Base-by-base conservation (phyloP, 1,284 basidiomycete genomes). In the Phylloporus gajari region DNA sequence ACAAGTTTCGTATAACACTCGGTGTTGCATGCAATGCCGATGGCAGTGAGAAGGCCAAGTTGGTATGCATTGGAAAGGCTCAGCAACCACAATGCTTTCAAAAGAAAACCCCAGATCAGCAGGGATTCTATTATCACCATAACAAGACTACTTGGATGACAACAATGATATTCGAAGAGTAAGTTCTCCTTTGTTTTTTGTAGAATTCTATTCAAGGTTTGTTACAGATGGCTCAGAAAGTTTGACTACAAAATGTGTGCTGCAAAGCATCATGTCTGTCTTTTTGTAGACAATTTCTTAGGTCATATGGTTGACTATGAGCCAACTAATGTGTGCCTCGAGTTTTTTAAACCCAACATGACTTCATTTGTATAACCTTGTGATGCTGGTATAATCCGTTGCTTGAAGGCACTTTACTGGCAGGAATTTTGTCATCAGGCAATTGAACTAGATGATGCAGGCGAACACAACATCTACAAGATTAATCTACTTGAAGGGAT, bases 281-380 rank as follows among this genome's bases (percentile, higher is more conserved):
- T 82, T 7, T 70, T 79, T 4, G 38, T 78, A 1, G 75, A 60
- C 32, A 73, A 73, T 19, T 73, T 73, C 25, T 65, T 65, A 5
- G 71, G 68, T 0, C 71, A 72, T n/a, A 15, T 1, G 0, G 38
- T 72, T 0, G 1, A 27, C 1, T 73, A 69, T 19, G 23, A 53
- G 3, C 71, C 65, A 40, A 7, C 5, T 0, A 46, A 74, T 35
- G 27, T 74, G 2, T 30, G 58, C 15, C 19, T 74, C 1, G 27
- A 68, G 2, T 70, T 42, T 13, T 74, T 74, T 12, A 8, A 63
- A 4, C 67, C 67, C 6, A 68, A 74, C 3, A 12, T 73, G n/a
- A 74, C 67, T 0, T 2, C 48, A 0, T 74, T 73, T 35, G 32
- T 74, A 1, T 69, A 74, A 56, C 68, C 72, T 0, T 60, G 58